phyloP scores from a whole-genome alignment of 805 yeast species.

The Isabelozyma gotoi region DNA sequence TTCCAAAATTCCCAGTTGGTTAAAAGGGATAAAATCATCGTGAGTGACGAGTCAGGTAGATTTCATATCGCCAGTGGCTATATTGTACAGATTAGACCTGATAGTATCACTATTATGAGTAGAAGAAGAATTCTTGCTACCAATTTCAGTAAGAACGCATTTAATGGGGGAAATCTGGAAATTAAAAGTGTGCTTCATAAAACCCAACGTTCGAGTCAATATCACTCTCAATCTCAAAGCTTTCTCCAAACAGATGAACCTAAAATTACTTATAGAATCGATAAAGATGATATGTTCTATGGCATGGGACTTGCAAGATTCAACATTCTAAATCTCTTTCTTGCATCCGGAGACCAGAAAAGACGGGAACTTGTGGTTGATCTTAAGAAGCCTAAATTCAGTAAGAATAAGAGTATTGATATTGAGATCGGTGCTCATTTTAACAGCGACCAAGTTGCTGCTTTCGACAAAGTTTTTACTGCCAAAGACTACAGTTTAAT shows the following conservation, averaged over 20 bases:
- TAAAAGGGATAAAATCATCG: constrained; percentile 60
- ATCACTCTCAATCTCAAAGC: not conserved
- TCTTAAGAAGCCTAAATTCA: constrained; percentile 45
- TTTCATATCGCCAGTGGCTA: constrained; percentile 69
- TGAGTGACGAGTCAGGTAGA: constrained; percentile 82
- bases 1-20: constrained; percentile 47
- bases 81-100: constrained; percentile 44
- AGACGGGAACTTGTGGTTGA: constrained; percentile 56
- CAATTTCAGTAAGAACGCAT: constrained; percentile 38
- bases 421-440: constrained; percentile 28
- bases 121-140: constrained; percentile 52
- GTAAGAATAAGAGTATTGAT: constrained; percentile 18
- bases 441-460: constrained; percentile 71
- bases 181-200: constrained; percentile 47
- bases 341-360: constrained; percentile 45
- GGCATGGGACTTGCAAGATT: constrained; percentile 76
- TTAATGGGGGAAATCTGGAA: constrained; percentile 49
- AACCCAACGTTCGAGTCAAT: constrained; percentile 3
- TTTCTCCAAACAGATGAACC: not conserved
- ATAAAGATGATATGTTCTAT: constrained; percentile 73
- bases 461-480: constrained; percentile 62
- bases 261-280: constrained; percentile 56
- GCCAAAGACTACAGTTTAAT: constrained; percentile 77
- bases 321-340: constrained; percentile 70
- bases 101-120: constrained; percentile 49